Evolutionary conservation across 2,329 filamentous ascomycete genomes (phyloP).

Genomic region (Pseudogymnoascus sp.): DNA sequence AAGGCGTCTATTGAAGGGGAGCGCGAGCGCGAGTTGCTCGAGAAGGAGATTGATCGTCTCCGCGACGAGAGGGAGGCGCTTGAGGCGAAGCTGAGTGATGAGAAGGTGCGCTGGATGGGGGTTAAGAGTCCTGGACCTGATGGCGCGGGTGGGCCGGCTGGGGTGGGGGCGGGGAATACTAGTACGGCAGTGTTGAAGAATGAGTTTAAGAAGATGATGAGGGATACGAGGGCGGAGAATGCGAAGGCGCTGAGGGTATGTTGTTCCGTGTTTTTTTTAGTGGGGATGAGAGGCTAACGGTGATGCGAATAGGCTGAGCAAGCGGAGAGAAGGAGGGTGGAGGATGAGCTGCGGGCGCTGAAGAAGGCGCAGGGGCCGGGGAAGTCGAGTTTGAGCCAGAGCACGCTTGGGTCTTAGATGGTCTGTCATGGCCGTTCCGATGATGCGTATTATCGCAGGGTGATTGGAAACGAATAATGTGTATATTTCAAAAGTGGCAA

Average conservation of each 20-base stretch:
- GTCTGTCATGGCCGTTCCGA: neutral
- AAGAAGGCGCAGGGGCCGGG: conserved; percentile 26
- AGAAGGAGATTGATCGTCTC: conserved; percentile 53
- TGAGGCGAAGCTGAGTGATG: conserved; percentile 57
- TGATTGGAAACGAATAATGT: neutral
- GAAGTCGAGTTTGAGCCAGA: conserved; percentile 28
- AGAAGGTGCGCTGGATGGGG: conserved; percentile 58
- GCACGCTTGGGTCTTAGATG: neutral
- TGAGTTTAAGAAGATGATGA: conserved; percentile 77
- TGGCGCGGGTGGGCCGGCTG: conserved; percentile 24
- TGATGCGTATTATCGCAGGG: neutral
- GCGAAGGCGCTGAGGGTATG: conserved; percentile 56
- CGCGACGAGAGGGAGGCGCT: conserved; percentile 55
- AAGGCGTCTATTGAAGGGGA: conserved; percentile 63
- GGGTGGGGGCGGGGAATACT: conserved; percentile 32
- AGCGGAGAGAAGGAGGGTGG: conserved; percentile 60
- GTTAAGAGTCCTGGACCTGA: conserved; percentile 41
- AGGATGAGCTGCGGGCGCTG: conserved; percentile 50
- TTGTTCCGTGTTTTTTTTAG: conserved; percentile 15
- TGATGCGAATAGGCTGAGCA: conserved; percentile 50
- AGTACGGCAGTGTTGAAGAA: conserved; percentile 62
- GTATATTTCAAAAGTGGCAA: conserved; percentile 3
- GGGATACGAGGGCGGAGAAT: conserved; percentile 59
- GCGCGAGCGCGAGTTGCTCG: conserved; percentile 58
- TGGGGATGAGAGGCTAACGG: conserved; percentile 12